phyloP scores from a whole-genome alignment of 257 asterid species.

The Thymus quinquecostatus region DNA sequence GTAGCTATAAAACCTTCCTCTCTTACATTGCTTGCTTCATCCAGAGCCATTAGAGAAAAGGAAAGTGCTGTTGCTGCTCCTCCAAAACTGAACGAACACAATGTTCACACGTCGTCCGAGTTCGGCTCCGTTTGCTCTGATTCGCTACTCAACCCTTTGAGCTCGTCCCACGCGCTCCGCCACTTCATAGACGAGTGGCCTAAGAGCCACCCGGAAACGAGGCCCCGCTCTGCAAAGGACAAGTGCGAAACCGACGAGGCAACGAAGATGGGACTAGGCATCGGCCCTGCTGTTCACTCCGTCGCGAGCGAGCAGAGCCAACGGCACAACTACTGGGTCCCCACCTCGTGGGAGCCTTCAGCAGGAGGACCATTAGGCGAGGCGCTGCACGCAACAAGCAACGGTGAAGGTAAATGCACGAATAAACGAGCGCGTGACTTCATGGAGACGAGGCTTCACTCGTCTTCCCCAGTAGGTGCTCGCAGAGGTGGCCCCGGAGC shows the following conservation, averaged over 20 bases:
- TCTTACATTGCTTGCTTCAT: neutral
- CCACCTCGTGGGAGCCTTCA: constrained; percentile 71
- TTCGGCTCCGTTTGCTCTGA: constrained; percentile 77
- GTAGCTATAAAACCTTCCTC: neutral
- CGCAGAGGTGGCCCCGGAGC: constrained; percentile 48
- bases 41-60: constrained; percentile 49
- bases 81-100: constrained; percentile 38
- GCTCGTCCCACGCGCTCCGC: constrained; percentile 52
- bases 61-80: constrained; percentile 37
- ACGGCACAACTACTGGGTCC: constrained; percentile 55
- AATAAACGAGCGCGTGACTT: constrained; percentile 47
- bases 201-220: constrained; percentile 37
- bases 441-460: neutral
- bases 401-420: too few relatives aligned
- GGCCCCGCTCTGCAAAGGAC: constrained; percentile 41
- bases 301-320: constrained; percentile 33
- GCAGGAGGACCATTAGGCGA: constrained; percentile 92
- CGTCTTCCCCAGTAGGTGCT: neutral
- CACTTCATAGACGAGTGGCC: constrained; percentile 79
- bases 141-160: constrained; percentile 72
- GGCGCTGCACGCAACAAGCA: constrained; percentile 54
- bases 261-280: constrained; percentile 53
- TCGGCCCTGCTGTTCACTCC: constrained; percentile 31
- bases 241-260: constrained; percentile 42
- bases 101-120: constrained; percentile 33